These are phyloP conservation scores for Cryptosporidium ryanae DNA, from an alignment of 169 alveolate species.

Conservation along the genomic window DNA sequence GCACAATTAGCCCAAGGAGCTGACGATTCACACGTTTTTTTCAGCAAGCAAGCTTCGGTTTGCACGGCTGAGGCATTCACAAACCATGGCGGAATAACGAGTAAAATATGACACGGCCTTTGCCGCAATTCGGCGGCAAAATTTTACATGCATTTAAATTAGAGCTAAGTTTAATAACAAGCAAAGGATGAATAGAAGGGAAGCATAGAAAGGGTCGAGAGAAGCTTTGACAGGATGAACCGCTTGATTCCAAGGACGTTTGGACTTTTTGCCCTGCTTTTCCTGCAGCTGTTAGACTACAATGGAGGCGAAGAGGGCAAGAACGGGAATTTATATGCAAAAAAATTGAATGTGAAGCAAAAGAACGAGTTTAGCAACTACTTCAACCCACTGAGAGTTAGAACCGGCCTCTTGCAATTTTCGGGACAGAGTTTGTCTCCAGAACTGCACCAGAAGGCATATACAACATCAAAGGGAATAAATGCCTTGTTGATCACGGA, in stretches of 20 bases:
- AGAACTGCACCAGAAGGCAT: background rate
- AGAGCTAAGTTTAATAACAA: conserved; percentile 17
- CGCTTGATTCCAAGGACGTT: too few relatives aligned
- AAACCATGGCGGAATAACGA: background rate
- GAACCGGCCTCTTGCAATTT: background rate
- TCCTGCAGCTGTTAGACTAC: too few relatives aligned
- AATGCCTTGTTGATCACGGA: conserved; percentile 37
- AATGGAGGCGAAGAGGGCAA: too few relatives aligned
- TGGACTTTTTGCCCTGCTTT: too few relatives aligned
- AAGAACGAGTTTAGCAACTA: background rate
- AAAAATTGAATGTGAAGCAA: background rate
- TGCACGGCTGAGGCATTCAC: too few relatives aligned
- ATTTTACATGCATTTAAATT: conserved; percentile 56
- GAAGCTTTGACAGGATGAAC: background rate
- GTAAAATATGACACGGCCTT: conserved; percentile 5
- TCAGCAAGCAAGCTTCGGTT: too few relatives aligned
- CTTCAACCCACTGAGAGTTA: conserved; percentile 1
- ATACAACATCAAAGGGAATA: conserved; percentile 51
- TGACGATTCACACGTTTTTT: too few relatives aligned
- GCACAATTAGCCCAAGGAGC: too few relatives aligned
- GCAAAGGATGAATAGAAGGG: conserved; percentile 14
- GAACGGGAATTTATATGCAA: too few relatives aligned
- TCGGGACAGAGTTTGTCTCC: conserved; percentile 29
- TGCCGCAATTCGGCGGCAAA: conserved; percentile 69
- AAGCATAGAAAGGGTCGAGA: background rate